phyloP scores from a whole-genome alignment of 805 yeast genomes.

The Starmerella roubikii region DNA sequence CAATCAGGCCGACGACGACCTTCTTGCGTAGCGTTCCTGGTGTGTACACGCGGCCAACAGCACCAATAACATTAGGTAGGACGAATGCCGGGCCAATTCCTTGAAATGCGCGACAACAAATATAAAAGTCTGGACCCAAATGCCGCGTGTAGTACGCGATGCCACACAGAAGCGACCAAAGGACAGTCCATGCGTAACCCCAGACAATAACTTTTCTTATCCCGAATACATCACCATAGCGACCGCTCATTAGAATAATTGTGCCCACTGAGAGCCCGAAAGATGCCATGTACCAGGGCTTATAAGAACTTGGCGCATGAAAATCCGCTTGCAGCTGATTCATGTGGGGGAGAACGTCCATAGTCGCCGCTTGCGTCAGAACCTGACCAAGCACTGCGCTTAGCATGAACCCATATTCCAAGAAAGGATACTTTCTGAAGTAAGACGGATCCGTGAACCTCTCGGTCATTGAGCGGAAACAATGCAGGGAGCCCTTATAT shows the following conservation, averaged over 20 bases:
- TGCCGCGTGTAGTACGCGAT: constrained; percentile 36
- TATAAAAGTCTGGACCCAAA: constrained; percentile 18
- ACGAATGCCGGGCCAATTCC: constrained; percentile 52
- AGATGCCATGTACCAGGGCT: constrained; percentile 57
- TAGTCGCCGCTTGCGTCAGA: constrained; percentile 29
- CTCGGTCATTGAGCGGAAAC: too few relatives aligned
- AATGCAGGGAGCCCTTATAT: too few relatives aligned
- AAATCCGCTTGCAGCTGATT: constrained; percentile 25
- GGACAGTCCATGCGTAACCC: constrained; percentile 42
- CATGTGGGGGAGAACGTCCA: constrained; percentile 24
- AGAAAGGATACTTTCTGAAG: constrained; percentile 4
- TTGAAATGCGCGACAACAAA: constrained; percentile 42
- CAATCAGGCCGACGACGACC: constrained; percentile 42
- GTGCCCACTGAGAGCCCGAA: constrained; percentile 62
- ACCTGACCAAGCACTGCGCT: constrained; percentile 26
- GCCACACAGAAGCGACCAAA: constrained; percentile 53
- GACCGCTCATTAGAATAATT: constrained; percentile 52
- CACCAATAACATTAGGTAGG: constrained; percentile 48
- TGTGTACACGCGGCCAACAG: constrained; percentile 30
- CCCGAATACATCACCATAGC: constrained; percentile 61
- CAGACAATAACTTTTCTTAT: constrained; percentile 38
- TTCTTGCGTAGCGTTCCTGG: constrained; percentile 30
- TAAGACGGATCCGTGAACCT: constrained; percentile 13
- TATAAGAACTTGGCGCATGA: constrained; percentile 21
- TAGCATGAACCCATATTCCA: constrained; percentile 20